Base-by-base conservation (phyloP, 192 early-diverging fungal species). In the Linnemannia elongata region DNA sequence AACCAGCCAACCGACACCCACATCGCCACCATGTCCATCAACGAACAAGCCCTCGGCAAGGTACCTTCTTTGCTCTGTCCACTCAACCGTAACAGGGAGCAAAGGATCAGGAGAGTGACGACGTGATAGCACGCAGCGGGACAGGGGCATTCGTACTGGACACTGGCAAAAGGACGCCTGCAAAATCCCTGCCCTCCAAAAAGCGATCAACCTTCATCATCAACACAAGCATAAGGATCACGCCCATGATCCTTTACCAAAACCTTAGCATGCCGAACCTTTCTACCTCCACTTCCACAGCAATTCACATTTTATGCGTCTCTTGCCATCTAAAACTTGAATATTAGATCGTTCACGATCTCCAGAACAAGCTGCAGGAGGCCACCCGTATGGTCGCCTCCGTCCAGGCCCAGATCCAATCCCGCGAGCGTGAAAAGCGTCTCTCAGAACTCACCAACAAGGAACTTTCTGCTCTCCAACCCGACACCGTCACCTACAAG, bases 381-480 rank as follows among this genome's bases (percentile, higher is more conserved):
- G 91, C 90, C 24, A 83, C 82, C 72, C 93, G 92, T 35, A 94
- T 96, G 86, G 90, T 94, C 20, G 83, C 85, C 47, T 88, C 88
- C 1, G 91, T 95, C 38, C 89, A 93, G 57, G 88, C 90, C 10
- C 95, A 96, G 89, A 93, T 95, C 47, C 88, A 88, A 69, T 79
- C 89, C 36, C 90, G 93, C 70, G 94, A 94, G 76, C 89, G 95
- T 15, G 95, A 96, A 78, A 91, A 91, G 66, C 90, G 91, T 74
- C 89, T 96, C 42, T 90, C 91, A 41, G 94, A 95, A 68, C 88
- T 96, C 41, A 94, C 95, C 18, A 90, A 89, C 78, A 92, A 91
- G 74, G 95, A 96, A 82, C 91, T 96, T 7, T 82, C 89, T 45
- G 70, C 89, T 12, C 87, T 95, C 9, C 86, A 88, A 30, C 52